A percentile compares a stretch with the other conserved stretches of the same genome.
These are phyloP conservation scores for Rhodocollybia butyracea DNA, from an alignment of 768 basidiomycete species.

Conservation along the genomic window DNA sequence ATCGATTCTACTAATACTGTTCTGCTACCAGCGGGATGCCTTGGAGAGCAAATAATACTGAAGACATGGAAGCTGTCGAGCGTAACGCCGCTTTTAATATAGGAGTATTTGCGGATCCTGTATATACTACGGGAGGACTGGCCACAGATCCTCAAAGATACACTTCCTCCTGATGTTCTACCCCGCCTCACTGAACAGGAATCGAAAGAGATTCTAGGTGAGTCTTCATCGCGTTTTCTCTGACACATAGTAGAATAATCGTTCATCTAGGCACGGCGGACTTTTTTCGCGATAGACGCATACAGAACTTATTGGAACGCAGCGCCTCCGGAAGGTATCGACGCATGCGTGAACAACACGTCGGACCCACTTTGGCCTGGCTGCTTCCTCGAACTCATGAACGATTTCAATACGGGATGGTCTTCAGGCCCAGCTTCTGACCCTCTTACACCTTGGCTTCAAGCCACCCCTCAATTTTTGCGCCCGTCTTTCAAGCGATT, in stretches of 20 bases:
- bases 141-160: constrained; percentile 48
- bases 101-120: constrained; percentile 46
- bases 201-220: constrained; percentile 39
- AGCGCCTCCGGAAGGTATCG: constrained; percentile 42
- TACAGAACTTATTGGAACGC: constrained; percentile 38
- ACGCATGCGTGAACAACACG: constrained; percentile 38
- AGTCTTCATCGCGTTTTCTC: neutral
- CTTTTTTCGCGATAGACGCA: constrained; percentile 50
- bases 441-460: constrained; percentile 38
- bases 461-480: constrained; percentile 40
- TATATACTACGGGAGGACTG: constrained; percentile 51
- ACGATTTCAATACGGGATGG: constrained; percentile 45
- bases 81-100: constrained; percentile 50
- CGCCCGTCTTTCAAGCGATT: constrained; percentile 30
- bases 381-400: constrained; percentile 37
- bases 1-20: neutral
- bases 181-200: constrained; percentile 47
- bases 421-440: constrained; percentile 44
- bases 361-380: constrained; percentile 51
- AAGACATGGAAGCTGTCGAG: constrained; percentile 42
- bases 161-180: constrained; percentile 40
- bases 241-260: neutral
- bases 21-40: constrained; percentile 34
- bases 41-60: constrained; percentile 41
- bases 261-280: constrained; percentile 39